Percentiles rank a stretch among this genome's conserved stretches.
These are phyloP conservation scores for Eucalyptus viminalis DNA, from an alignment of 345 rosid species.

Conservation along the genomic window DNA sequence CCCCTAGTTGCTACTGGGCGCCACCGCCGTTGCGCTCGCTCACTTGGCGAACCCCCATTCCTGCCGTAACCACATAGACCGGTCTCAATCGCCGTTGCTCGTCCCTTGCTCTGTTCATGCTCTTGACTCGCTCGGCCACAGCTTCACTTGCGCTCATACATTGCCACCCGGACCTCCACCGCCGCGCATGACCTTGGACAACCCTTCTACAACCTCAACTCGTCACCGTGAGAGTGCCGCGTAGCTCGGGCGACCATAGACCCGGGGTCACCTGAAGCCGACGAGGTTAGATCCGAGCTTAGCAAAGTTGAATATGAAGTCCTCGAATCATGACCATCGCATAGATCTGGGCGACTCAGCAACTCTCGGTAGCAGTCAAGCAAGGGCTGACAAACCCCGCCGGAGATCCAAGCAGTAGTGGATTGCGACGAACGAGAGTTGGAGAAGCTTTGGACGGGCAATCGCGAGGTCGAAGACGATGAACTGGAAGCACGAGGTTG, in stretches of 20 bases:
- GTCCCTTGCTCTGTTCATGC: not conserved
- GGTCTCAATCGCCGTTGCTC: no score
- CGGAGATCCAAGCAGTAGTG: not conserved
- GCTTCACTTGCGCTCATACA: not conserved
- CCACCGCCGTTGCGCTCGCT: rapidly evolving
- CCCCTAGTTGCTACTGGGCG: not conserved
- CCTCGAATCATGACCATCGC: not conserved
- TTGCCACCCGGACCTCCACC: not conserved
- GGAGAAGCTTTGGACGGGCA: not conserved
- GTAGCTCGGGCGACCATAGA: not conserved
- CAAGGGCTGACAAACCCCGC: not conserved
- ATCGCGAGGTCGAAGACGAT: not conserved
- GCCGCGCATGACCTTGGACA: not conserved
- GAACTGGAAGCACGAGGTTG: rapidly evolving
- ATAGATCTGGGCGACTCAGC: not conserved
- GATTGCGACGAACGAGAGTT: not conserved
- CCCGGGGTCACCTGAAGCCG: not conserved
- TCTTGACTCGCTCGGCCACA: not conserved
- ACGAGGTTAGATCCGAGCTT: not conserved
- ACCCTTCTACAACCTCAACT: not conserved
- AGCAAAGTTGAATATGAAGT: not conserved
- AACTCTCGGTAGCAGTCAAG: not conserved
- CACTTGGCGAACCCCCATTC: not conserved
- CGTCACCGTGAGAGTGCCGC: not conserved
- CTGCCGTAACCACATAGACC: no score